Percentiles rank a stretch among this genome's conserved stretches.
These are phyloP conservation scores for Strobilomyces confusus DNA, from an alignment of 768 basidiomycete genomes.

Conservation along the genomic window DNA sequence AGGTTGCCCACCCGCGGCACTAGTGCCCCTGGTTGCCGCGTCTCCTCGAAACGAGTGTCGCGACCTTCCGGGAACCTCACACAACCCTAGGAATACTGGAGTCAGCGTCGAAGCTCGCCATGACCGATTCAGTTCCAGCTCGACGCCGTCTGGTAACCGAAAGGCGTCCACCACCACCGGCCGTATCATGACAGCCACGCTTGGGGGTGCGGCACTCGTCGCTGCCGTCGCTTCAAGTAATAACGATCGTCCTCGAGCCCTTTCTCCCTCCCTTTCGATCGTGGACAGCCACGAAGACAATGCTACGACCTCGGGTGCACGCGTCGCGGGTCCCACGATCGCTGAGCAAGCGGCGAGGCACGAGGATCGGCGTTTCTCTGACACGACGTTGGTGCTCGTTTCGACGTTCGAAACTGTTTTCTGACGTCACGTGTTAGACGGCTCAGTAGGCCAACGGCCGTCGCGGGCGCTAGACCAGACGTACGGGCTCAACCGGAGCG, in stretches of 20 bases:
- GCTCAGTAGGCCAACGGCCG: background rate
- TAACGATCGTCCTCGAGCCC: background rate
- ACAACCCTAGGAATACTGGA: background rate
- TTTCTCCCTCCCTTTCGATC: background rate
- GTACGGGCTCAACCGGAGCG: background rate
- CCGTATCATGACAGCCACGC: background rate
- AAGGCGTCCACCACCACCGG: background rate
- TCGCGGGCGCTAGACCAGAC: background rate
- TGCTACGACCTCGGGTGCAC: background rate
- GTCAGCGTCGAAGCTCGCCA: background rate
- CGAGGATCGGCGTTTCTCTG: background rate
- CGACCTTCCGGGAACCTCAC: background rate
- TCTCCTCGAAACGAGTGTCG: background rate
- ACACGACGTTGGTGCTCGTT: slow-evolving; percentile 5
- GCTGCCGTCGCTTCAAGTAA: background rate
- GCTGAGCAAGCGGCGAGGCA: background rate
- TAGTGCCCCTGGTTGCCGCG: background rate
- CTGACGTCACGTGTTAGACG: slow-evolving; percentile 7
- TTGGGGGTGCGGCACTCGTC: background rate
- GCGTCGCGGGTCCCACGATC: too few species aligned
- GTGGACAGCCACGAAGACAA: background rate
- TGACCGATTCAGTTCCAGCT: background rate
- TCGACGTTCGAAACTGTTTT: background rate
- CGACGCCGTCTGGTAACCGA: background rate
- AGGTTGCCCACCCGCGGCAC: background rate